Base-by-base conservation (phyloP, 257 asterid species). In the Galeopsis tetrahit region DNA sequence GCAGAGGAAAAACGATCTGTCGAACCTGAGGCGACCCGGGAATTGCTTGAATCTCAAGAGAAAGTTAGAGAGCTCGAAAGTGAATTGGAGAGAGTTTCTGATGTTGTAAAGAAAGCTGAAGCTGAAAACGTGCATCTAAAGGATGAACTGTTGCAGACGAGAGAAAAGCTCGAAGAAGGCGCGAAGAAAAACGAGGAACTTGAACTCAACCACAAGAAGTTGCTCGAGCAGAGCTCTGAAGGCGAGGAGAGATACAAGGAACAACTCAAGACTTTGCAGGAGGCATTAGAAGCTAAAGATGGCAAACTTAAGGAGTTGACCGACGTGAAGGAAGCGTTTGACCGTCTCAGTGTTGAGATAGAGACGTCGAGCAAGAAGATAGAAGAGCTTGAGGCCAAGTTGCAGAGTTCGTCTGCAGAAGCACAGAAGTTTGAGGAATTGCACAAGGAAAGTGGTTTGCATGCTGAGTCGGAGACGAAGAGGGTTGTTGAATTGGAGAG, bases 31-130 rank as follows among this genome's bases (percentile, higher is more conserved):
- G 32, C 80, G 11, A 62, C 81, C 17, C 79, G 95, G 42, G 95
- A 88, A 57, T 63, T 92, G 51, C 82, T 89, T 2, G 97, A 91
- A 82, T 85, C 93, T 13, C 93, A 81, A 51, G 98, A 93, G 74
- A 86, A 78, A 82, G 81, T 86, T 0, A 83, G 78, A 42, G 98
- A 93, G 57, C 87, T 91, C 6, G 90, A 89, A 76, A 78, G 64
- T 49, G 97, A 93, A 75, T 32, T 93, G 80, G 76, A 82, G 74
- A 88, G 72, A 66, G 61, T 89, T 52, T 75, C 94, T 3, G 75
- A 81, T 13, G 76, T 48, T n/a, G 76, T 85, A 5, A 91, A 93
- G 73, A 87, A 78, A 66, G 73, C 89, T 21, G 97, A 88, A 87
- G 75, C 92, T 6, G 88, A 79, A 73, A 91, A 89, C 60, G 66